Base-by-base conservation (phyloP, 2,329 filamentous ascomycete species). In the Clarireedia hainanense region DNA sequence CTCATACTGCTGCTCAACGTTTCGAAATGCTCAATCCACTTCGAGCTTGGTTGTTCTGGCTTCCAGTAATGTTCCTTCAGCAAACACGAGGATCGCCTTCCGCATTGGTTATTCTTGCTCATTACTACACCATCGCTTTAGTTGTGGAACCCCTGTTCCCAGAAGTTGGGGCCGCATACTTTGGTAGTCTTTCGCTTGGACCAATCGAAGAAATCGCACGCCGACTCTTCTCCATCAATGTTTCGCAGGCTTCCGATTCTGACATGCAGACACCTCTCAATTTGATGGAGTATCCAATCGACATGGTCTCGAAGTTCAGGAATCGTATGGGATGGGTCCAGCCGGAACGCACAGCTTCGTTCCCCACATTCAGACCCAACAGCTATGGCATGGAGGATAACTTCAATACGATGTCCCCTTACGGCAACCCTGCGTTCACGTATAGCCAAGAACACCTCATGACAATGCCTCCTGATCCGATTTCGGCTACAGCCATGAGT, bases 41-140 rank as follows among this genome's bases (percentile, higher is more conserved):
- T 57, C 82, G 91, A 55, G 88, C 89, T 64, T 96, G 92, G 91
- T 81, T 97, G 15, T 96, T 97, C 73, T 97, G 92, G 91, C 83
- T 96, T 55, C 94, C 94, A 0, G 85, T 96, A 36, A 84, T 85
- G 62, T 86, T 91, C 64, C 79, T 96, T 26, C 86, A 92, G 68
- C 83, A 85, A 61, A 87, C 85, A 47, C 83, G 86, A 50, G 82
- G 83, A 37, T 90, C 92, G 62, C 80, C 88, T 24, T 88, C 83
- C 58, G 86, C 90, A 1, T 78, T 96, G 62, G 78, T 95, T 52
- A 85, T 95, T 60, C 84, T 97, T 54, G 58, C 61, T 10, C 89
- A 97, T 68, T 90, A 96, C 70, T 97, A 96, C 73, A 91, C 89
- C 0, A 84, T 91, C 17, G 91, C 90, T 3, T 77, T 97, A 58